Evolutionary conservation across 2,329 filamentous ascomycete genomes (phyloP).

Genomic region (Hirsutella rhossiliensis): DNA sequence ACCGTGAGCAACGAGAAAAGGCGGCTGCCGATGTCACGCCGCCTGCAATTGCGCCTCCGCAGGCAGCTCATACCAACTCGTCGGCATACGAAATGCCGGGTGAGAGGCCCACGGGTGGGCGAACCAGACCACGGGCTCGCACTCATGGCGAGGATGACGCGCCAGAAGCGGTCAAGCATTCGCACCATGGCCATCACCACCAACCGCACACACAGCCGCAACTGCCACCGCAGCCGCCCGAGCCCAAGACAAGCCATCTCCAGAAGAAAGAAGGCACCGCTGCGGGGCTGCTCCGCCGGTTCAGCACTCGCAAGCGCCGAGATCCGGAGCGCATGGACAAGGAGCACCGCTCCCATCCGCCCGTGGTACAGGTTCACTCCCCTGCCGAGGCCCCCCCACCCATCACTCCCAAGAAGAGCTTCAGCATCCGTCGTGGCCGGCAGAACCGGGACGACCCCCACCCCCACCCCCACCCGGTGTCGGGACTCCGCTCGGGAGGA

Average conservation of each 20-base stretch:
- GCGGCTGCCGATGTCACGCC: conserved; percentile 29
- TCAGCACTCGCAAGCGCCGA: conserved; percentile 74
- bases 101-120: conserved; percentile 73
- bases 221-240: conserved; percentile 24
- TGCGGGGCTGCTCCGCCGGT: conserved; percentile 70
- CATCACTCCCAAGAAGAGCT: conserved; percentile 66
- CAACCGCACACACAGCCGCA: background rate
- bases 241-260: conserved; percentile 47
- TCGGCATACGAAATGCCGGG: conserved; percentile 79
- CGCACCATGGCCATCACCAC: background rate
- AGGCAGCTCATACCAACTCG: conserved; percentile 80
- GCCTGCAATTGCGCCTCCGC: conserved; percentile 68
- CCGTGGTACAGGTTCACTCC: conserved; percentile 65
- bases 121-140: conserved; percentile 72
- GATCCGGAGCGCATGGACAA: conserved; percentile 52
- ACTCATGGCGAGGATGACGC: conserved; percentile 94
- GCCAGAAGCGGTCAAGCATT: conserved; percentile 39
- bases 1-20: conserved; percentile 20
- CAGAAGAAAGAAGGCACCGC: conserved; percentile 80
- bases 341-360: conserved; percentile 53
- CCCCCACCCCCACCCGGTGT: conserved; percentile 32
- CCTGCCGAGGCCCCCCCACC: conserved; percentile 48
- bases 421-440: conserved; percentile 59
- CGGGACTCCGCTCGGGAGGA: conserved; percentile 36
- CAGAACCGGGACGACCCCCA: conserved; percentile 37